phyloP scores from a whole-genome alignment of 768 basidiomycete genomes.

The Suillus plorans region DNA sequence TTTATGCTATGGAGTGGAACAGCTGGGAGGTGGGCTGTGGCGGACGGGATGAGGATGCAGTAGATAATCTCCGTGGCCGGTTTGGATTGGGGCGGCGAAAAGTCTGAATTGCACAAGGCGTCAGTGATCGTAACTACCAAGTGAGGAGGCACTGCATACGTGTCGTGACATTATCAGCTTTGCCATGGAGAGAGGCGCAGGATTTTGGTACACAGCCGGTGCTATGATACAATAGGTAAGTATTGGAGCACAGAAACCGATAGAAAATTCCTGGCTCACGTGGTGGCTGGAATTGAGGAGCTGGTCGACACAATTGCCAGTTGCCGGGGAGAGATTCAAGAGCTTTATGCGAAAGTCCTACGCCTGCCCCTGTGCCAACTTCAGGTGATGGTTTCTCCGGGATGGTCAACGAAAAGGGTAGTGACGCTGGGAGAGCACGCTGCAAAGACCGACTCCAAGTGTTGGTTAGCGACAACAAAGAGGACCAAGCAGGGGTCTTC shows the following conservation, averaged over 20 bases:
- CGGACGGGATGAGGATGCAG: slow-evolving; percentile 20
- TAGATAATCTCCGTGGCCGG: slow-evolving; percentile 23
- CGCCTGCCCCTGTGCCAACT: slow-evolving; percentile 10
- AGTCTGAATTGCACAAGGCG: slow-evolving; percentile 19
- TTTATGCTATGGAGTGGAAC: slow-evolving; percentile 35
- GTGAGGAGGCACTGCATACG: slow-evolving; percentile 30
- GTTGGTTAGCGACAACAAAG: slow-evolving; percentile 6
- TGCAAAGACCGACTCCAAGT: slow-evolving; percentile 22
- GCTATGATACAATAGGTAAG: slow-evolving; percentile 25
- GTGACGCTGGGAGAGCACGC: slow-evolving; percentile 25
- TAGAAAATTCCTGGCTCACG: slow-evolving; percentile 22
- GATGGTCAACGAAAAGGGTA: slow-evolving; percentile 24
- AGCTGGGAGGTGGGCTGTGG: slow-evolving; percentile 35
- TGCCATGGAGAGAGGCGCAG: slow-evolving; percentile 47
- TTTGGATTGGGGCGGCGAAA: slow-evolving; percentile 33
- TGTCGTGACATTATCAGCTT: slow-evolving; percentile 56
- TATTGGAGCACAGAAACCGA: neutral
- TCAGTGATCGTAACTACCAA: slow-evolving; percentile 12
- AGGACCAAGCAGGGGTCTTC: slow-evolving; percentile 12
- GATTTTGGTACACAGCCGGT: slow-evolving; percentile 42
- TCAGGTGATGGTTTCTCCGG: slow-evolving; percentile 21
- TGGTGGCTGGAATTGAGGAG: slow-evolving; percentile 30
- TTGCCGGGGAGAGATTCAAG: slow-evolving; percentile 15
- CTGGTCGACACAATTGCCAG: slow-evolving; percentile 21
- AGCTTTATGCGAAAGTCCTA: slow-evolving; percentile 13